A percentile compares a stretch with the other conserved stretches of the same genome.
Conservation (phyloP, 352 stramenopile species). For the Plasmopara viticola region DNA sequence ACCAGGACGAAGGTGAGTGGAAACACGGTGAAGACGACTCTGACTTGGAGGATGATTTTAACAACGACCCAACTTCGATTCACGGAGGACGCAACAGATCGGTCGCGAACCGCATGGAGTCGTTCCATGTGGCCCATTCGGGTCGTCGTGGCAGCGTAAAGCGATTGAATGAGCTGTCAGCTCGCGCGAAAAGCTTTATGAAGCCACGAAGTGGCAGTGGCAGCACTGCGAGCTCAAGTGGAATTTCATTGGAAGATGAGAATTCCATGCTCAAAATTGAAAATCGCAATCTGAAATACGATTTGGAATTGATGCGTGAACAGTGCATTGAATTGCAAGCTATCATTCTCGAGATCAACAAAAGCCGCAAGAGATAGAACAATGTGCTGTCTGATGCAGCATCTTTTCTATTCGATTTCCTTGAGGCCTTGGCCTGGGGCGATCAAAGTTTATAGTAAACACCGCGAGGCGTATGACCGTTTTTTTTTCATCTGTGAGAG, state of each 20-base stretch:
- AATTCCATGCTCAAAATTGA: slow-evolving; percentile 85
- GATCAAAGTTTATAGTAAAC: slow-evolving; percentile 26
- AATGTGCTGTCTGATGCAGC: slow-evolving; percentile 10
- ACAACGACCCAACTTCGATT: slow-evolving; percentile 29
- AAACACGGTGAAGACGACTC: slow-evolving; percentile 39
- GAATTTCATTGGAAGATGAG: slow-evolving; percentile 74
- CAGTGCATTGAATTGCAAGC: slow-evolving; percentile 84
- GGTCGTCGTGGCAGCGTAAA: slow-evolving; percentile 49
- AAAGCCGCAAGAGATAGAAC: slow-evolving; percentile 77
- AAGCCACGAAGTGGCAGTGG: slow-evolving; percentile 53
- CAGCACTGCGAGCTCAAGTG: slow-evolving; percentile 58
- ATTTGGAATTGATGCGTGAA: slow-evolving; percentile 84
- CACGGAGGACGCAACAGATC: slow-evolving; percentile 36
- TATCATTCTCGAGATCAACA: slow-evolving; percentile 88
- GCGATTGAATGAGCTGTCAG: slow-evolving; percentile 68
- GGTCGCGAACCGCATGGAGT: slow-evolving; percentile 57
- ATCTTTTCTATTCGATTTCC: background rate
- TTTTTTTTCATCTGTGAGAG: slow-evolving; percentile 23
- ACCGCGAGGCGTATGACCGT: slow-evolving; percentile 22
- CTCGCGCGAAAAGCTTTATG: slow-evolving; percentile 66
- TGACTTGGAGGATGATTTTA: slow-evolving; percentile 49
- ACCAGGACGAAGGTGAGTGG: slow-evolving; percentile 38
- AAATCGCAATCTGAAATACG: slow-evolving; percentile 85
- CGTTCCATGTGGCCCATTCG: slow-evolving; percentile 41
- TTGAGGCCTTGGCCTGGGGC: slow-evolving; percentile 2